Conservation (phyloP, 2,329 filamentous ascomycete species). For the Chaetomiaceae sp. region DNA sequence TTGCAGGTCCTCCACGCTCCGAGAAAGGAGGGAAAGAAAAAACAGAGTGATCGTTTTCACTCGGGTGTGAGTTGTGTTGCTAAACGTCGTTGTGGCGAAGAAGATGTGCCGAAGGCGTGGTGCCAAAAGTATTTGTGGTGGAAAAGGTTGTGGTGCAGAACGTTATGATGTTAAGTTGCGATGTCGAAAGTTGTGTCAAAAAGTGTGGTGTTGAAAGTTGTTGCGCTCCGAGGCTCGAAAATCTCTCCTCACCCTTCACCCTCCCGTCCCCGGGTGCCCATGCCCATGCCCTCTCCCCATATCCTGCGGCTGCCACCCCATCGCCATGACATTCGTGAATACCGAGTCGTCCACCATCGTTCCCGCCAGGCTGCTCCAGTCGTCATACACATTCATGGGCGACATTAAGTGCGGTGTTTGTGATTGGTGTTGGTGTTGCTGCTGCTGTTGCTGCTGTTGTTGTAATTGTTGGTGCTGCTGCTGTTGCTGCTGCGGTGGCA, state of each 20-base stretch:
- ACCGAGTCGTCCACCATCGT: slow-evolving; percentile 27
- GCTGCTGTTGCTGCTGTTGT: slow-evolving; percentile 6
- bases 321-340: slow-evolving; percentile 14
- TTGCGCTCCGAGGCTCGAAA: no score
- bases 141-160: no score
- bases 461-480: slow-evolving; percentile 8
- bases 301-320: slow-evolving; percentile 19
- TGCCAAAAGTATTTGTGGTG: no score
- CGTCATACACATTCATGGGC: slow-evolving; percentile 20
- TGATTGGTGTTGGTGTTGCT: slow-evolving; percentile 6
- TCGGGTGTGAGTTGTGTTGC: no score
- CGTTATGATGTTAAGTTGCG: no score
- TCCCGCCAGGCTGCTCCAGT: slow-evolving; percentile 25
- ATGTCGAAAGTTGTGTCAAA: no score
- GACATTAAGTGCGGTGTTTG: neutral
- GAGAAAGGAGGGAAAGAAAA: no score
- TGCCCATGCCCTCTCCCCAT: neutral
- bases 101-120: no score
- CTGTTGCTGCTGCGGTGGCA: slow-evolving; percentile 11
- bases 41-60: no score
- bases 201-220: no score
- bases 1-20: no score
- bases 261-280: neutral
- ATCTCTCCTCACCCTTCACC: neutral
- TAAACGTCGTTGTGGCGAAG: no score